Percentiles rank a stretch among this genome's conserved stretches.
Evolutionary conservation across 78 protist genomes (phyloP).

Genomic region (Anaeramoeba flamelloides): DNA sequence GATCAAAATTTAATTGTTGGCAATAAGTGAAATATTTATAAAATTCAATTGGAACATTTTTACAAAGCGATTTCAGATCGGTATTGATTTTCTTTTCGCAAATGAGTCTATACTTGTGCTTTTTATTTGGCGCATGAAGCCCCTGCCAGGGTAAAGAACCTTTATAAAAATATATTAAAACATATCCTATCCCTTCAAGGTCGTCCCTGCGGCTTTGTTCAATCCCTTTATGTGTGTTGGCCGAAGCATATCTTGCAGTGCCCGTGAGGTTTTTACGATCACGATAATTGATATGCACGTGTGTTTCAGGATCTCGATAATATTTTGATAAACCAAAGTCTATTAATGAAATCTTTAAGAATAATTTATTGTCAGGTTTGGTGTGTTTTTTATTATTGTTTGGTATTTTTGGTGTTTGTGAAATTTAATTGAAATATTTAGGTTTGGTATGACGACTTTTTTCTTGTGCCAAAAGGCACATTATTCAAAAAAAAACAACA

Average conservation of each 20-base stretch:
- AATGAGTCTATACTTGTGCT: slow-evolving; percentile 47
- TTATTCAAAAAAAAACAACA: no score
- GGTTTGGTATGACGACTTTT: no score
- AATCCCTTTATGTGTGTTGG: slow-evolving; percentile 80
- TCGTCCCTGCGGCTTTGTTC: slow-evolving; percentile 26
- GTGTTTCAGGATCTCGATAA: slow-evolving; percentile 72
- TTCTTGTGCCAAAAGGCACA: no score
- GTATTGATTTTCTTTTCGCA: slow-evolving; percentile 69
- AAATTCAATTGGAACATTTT: slow-evolving; percentile 52
- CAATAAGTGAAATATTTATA: slow-evolving; percentile 35
- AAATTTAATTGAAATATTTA: no score
- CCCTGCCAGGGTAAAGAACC: no score
- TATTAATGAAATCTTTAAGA: slow-evolving; percentile 47
- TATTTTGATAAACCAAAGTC: slow-evolving; percentile 93
- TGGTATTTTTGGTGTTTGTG: no score
- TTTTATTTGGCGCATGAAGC: background rate
- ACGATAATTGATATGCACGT: slow-evolving; percentile 82
- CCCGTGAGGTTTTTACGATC: slow-evolving; percentile 88
- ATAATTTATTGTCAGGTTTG: no score
- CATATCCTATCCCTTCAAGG: no score
- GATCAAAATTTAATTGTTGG: slow-evolving; percentile 40
- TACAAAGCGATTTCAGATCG: slow-evolving; percentile 58
- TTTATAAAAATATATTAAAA: background rate
- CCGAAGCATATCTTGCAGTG: slow-evolving; percentile 77
- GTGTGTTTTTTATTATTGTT: no score